Evolutionary conservation across 2,329 filamentous ascomycete genomes (phyloP), one percentile per base, ranked within the genome.

Genomic region (Sarocladium kiliense): DNA sequence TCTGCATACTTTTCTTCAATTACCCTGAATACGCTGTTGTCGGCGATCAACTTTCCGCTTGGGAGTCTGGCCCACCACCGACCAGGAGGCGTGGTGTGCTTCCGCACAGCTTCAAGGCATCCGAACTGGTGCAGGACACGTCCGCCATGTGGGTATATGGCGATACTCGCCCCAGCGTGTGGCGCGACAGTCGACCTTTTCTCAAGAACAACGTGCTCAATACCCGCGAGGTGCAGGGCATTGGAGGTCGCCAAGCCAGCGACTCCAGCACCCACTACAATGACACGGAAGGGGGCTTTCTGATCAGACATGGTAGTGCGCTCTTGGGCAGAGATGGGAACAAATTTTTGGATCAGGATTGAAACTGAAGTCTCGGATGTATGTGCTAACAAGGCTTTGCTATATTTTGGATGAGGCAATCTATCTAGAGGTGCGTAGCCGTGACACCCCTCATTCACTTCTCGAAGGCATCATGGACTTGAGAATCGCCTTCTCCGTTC

Each of bases 191-290:
- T 23, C 2, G 57, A 53, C 14, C 60, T 56, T 5, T 60, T 57
- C 58, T 68, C 66, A 2, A 68, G 55, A n/a, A 68, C 55, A 21
- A 67, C 58, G 41, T 58, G 58, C 53, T 65, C 64, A 49, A 68
- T 65, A 2, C 63, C 66, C 3, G 67, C 67, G 4, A 61, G 63
- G 39, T 58, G 26, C 16, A 70, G 61, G 16, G 62, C 61, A 55
- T 68, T 62, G 1, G 65, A 63, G 12, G 63, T 54, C 3, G 59
- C 61, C 4, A 69, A 56, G 9, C 67, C 67, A 11, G 58, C 73
- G 47, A 77, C 77, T n/a, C 66, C 63, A 45, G 59, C 58, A 54
- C 66, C 66, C 27, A 67, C 55, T 34, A 68, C 60, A 54, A 68
- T 63, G 39, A 58, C 60, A 16, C 55, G 55, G 42, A 57, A 57